Percentiles rank a stretch among this genome's conserved stretches.
These are phyloP conservation scores for Phaeosphaeria sp. DNA, from an alignment of 2,329 filamentous ascomycete species.

Conservation along the genomic window DNA sequence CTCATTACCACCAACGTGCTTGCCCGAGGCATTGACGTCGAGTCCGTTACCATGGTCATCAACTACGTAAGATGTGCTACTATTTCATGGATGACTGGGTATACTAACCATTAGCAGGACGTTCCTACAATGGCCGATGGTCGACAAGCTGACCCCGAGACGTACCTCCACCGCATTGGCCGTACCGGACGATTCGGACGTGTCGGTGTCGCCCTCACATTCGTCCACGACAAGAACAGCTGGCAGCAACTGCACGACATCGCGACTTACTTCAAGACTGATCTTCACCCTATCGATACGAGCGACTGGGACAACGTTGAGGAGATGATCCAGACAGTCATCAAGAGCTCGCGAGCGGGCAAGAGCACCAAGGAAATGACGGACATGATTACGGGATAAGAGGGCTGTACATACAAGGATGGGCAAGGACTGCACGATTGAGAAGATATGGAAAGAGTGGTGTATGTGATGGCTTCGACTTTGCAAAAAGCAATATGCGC, in stretches of 20 bases:
- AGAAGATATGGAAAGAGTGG: slow-evolving; percentile 3
- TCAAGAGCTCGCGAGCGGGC: slow-evolving; percentile 50
- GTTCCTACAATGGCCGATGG: slow-evolving; percentile 65
- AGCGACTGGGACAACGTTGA: slow-evolving; percentile 93
- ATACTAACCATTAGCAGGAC: slow-evolving; percentile 54
- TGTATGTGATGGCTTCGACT: background rate
- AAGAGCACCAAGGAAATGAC: slow-evolving; percentile 51
- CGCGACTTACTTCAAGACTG: slow-evolving; percentile 77
- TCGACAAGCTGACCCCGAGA: slow-evolving; percentile 79
- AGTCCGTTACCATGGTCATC: slow-evolving; percentile 96
- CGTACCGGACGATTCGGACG: slow-evolving; percentile 96
- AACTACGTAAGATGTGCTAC: slow-evolving; percentile 72
- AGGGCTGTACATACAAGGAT: background rate
- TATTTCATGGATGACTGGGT: background rate
- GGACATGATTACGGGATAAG: slow-evolving; percentile 20
- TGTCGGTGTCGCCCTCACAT: slow-evolving; percentile 93
- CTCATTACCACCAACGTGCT: slow-evolving; percentile 98
- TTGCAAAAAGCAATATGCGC: background rate
- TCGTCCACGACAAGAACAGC: slow-evolving; percentile 85
- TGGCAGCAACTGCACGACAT: slow-evolving; percentile 83
- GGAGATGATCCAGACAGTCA: slow-evolving; percentile 74
- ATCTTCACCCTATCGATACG: slow-evolving; percentile 81
- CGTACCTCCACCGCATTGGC: slow-evolving; percentile 96
- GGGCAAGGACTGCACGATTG: background rate
- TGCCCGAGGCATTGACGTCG: slow-evolving; percentile 90